A percentile compares a stretch with the other conserved stretches of the same genome.
Evolutionary conservation across 257 asterid genomes (phyloP).

Genomic region (Gardenia jasminoides): DNA sequence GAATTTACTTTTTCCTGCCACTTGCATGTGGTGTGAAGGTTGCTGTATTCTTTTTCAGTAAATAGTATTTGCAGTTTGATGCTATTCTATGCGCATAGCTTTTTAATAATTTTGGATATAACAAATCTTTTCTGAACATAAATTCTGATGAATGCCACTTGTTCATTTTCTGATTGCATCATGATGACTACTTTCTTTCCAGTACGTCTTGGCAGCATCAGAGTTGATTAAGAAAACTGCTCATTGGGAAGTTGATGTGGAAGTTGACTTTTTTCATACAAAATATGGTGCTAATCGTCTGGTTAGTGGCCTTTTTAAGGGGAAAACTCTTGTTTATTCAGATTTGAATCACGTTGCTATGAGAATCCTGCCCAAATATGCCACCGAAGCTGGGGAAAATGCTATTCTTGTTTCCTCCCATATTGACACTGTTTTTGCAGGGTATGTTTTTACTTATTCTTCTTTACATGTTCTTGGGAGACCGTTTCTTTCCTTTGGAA

Average conservation of each 20-base stretch:
- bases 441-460: conserved; percentile 40
- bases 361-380: conserved; percentile 82
- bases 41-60: not conserved
- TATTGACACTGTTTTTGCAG: conserved; percentile 83
- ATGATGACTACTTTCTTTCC: conserved; percentile 31
- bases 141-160: no score
- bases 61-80: conserved; percentile 1
- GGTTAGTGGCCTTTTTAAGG: conserved; percentile 80
- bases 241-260: conserved; percentile 92
- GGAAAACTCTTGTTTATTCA: conserved; percentile 85
- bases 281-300: conserved; percentile 67
- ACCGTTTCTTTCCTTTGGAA: conserved; percentile 2
- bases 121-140: not conserved
- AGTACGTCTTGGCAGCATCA: conserved; percentile 71
- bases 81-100: not conserved
- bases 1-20: not conserved
- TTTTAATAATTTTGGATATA: not conserved
- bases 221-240: conserved; percentile 66
- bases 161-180: not conserved
- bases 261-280: conserved; percentile 72
- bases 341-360: conserved; percentile 77
- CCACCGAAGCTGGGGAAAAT: conserved; percentile 70
- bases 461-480: not conserved
- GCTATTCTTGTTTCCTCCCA: conserved; percentile 97
- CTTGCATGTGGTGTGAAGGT: not conserved